Base-by-base conservation (phyloP, 345 rosid species). In the Abelmoschus esculentus region DNA sequence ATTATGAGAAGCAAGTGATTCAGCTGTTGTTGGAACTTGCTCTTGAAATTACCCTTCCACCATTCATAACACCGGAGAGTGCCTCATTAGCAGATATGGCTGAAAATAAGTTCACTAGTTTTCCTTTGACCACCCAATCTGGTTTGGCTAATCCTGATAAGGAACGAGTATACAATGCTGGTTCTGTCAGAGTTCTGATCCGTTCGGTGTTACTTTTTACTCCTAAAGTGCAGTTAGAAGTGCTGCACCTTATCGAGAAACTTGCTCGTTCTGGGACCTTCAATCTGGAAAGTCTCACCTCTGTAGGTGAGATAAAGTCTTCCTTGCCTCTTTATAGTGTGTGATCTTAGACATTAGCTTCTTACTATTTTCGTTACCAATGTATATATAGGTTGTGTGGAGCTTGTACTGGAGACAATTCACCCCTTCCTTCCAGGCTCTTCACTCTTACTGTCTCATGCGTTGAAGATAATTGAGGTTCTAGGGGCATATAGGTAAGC, bases 401-500 rank as follows among this genome's bases (percentile, higher is more conserved):
- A 96, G 71, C 96, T 96, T 76, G 67, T 96, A 60, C 77, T 96
- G 87, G 97, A 90, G 85, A 92, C 81, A 32, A 87, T 96, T 77
- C 88, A 79, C 66, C 99, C 98, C 13, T 96, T 90, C 74, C 92
- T 96, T 69, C 75, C 81, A 11, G 90, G 96, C 65, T 89, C 97
- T 75, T 92, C 98, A 84, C 87, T 82, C 1, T 74, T 96, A 61
- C 91, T 90, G 61, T 84, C 89, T 31, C 74, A 87, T 83, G 84
- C 92, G 71, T 75, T 96, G 89, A 96, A 89, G 90, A 96, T 92
- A 80, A 89, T 96, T 74, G 97, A 92, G 83, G 85, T 83, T 82
- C 95, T 96, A 76, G 99, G 99, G 70, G 90, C 99, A 8, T 90
- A 96, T 81, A 88, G 97, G 98, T 91, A 78, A 31, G 61, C 61